Evolutionary conservation across 176 grass and related monocot genomes (phyloP).

Genomic region (Carex parvula): DNA sequence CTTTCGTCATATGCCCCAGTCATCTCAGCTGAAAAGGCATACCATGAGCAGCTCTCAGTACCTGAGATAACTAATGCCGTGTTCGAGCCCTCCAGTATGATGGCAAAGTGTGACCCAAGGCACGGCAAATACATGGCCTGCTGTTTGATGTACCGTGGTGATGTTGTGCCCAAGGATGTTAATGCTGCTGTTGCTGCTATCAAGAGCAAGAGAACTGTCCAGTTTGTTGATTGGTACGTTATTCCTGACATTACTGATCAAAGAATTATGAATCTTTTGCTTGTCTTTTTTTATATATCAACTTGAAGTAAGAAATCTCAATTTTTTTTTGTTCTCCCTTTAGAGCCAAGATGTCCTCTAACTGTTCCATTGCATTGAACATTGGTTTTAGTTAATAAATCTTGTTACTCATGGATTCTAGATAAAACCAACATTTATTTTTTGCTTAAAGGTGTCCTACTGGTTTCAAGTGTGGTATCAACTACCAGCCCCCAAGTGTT

Average conservation of each 20-base stretch:
- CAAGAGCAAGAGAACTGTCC: conserved; percentile 30
- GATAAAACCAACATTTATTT: neutral
- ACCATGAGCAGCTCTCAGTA: conserved; percentile 27
- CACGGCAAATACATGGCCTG: conserved; percentile 31
- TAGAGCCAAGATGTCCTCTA: neutral
- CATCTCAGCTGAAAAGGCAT: conserved; percentile 30
- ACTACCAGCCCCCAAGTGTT: conserved; percentile 31
- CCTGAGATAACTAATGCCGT: conserved; percentile 30
- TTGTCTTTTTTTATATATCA: neutral
- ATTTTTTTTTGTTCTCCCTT: neutral
- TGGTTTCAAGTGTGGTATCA: conserved; percentile 32
- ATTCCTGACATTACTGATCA: neutral
- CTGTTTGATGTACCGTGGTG: conserved; percentile 32
- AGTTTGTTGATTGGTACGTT: conserved; percentile 27
- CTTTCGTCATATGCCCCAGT: conserved; percentile 27
- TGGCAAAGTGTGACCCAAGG: conserved; percentile 30
- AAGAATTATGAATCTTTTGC: neutral
- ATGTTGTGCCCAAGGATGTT: conserved; percentile 33
- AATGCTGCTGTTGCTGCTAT: conserved; percentile 29
- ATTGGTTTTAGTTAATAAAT: neutral
- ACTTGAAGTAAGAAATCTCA: neutral
- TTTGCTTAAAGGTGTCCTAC: conserved; percentile 22
- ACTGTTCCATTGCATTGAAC: neutral
- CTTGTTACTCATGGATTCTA: neutral
- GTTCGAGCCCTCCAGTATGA: conserved; percentile 27